Conservation (phyloP, 2,329 filamentous ascomycete genomes). For the Ophioceras dolichostomum region DNA sequence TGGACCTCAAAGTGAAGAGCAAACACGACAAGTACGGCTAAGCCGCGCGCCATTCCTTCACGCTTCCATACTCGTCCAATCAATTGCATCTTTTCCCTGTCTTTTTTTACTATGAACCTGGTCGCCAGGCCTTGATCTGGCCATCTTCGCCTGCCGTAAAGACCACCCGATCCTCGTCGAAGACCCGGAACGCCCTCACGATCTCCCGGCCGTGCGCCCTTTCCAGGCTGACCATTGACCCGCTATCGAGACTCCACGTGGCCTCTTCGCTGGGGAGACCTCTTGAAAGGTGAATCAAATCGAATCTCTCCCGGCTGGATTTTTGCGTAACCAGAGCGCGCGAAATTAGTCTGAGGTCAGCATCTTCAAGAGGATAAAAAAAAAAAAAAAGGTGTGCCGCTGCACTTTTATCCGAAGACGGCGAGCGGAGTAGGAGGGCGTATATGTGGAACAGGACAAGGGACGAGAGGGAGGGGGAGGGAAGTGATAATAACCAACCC, state of each 20-base stretch:
- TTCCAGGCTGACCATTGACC: slow-evolving; percentile 43
- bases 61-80: no score
- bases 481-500: no score
- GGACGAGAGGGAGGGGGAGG: slow-evolving; percentile 52
- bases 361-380: slow-evolving; percentile 1
- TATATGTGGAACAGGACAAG: slow-evolving; percentile 19
- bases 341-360: not conserved
- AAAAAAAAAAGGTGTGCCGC: not conserved
- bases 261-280: slow-evolving; percentile 15
- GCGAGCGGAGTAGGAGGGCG: slow-evolving; percentile 19
- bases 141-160: slow-evolving; percentile 49
- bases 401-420: slow-evolving; percentile 7
- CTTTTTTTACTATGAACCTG: slow-evolving; percentile 6
- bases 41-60: slow-evolving; percentile 8
- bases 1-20: slow-evolving; percentile 81
- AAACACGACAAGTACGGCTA: slow-evolving; percentile 78
- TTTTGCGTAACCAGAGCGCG: slow-evolving; percentile 1
- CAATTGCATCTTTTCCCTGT: no score
- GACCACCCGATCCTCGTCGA: slow-evolving; percentile 45
- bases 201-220: slow-evolving; percentile 54
- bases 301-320: slow-evolving; percentile 40
- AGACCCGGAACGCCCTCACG: slow-evolving; percentile 51
- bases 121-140: slow-evolving; percentile 43
- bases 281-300: slow-evolving; percentile 46
- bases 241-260: slow-evolving; percentile 42